phyloP scores from a whole-genome alignment of 495 filamentous ascomycete genomes.

The Lasiosphaeria ovina region DNA sequence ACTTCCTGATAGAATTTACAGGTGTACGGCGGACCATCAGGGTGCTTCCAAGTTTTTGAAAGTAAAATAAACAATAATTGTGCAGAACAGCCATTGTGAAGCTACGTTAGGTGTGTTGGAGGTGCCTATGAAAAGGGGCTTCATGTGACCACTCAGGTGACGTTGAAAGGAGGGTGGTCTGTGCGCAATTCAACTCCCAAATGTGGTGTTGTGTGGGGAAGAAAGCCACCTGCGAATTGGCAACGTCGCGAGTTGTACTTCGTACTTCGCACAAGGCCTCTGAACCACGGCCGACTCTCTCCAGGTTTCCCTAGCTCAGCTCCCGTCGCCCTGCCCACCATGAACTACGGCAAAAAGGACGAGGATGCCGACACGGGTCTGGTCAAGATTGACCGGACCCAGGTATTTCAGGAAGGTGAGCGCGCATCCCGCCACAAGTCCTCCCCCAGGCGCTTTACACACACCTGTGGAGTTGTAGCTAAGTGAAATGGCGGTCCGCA shows the following conservation, averaged over 20 bases:
- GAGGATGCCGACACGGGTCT: conserved; percentile 91
- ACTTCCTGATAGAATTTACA: no score
- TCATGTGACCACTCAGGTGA: conserved; percentile 16
- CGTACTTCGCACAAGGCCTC: conserved; percentile 16
- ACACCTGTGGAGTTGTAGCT: conserved; percentile 7
- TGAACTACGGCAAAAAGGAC: conserved; percentile 98
- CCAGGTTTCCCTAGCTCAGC: conserved; percentile 22
- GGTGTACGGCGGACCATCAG: no score
- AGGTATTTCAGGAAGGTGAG: conserved; percentile 98
- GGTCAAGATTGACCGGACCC: conserved; percentile 95
- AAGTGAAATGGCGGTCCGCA: conserved; percentile 40
- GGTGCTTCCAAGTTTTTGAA: no score
- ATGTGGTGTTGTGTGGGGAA: conserved; percentile 8
- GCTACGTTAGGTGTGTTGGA: no score
- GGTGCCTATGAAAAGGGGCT: background rate
- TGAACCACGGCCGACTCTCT: conserved; percentile 19
- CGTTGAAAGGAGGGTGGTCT: conserved; percentile 4
- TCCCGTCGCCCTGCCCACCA: conserved; percentile 46
- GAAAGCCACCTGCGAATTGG: conserved; percentile 22
- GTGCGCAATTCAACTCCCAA: conserved; percentile 6
- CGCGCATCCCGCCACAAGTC: conserved; percentile 10
- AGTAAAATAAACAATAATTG: no score
- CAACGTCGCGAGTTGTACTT: conserved; percentile 38
- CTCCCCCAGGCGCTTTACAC: background rate
- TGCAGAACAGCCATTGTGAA: no score